These are phyloP conservation scores for Malus asiatica DNA, from an alignment of 306 rosid species.

Conservation along the genomic window DNA sequence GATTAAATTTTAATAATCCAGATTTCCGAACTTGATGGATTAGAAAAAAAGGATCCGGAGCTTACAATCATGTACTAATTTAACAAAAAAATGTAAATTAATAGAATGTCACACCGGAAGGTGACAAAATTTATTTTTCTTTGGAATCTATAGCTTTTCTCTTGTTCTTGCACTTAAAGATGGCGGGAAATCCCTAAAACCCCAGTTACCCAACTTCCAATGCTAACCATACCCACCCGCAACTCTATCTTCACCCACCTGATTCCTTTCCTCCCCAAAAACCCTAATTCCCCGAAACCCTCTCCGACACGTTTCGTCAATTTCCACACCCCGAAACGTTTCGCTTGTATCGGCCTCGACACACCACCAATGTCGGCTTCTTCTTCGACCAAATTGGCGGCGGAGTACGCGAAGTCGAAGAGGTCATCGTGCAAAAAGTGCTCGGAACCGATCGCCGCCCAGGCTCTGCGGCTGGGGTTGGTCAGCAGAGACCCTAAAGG, in stretches of 20 bases:
- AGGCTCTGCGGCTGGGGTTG: constrained; percentile 47
- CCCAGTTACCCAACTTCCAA: background rate
- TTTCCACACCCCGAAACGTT: background rate
- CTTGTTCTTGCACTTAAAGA: background rate
- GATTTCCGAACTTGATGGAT: rapidly evolving
- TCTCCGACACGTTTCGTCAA: background rate
- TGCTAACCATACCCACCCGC: background rate
- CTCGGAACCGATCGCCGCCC: constrained; percentile 28
- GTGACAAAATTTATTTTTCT: too few species aligned
- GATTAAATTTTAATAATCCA: rapidly evolving
- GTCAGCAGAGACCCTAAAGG: constrained; percentile 38
- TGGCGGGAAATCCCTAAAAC: background rate
- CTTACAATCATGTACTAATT: too few species aligned
- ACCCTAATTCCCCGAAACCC: background rate
- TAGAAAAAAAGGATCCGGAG: rapidly evolving
- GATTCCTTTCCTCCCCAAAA: background rate
- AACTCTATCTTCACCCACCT: background rate
- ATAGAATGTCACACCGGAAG: too few species aligned
- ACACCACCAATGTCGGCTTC: constrained; percentile 33
- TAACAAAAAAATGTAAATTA: too few species aligned
- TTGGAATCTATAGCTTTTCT: background rate
- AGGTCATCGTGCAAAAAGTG: constrained; percentile 60
- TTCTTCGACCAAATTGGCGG: constrained; percentile 18
- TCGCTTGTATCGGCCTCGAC: background rate
- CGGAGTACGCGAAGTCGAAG: constrained; percentile 60